Evolutionary conservation across 2,329 filamentous ascomycete genomes (phyloP).

Genomic region (Coniosporium tulheliwenetii): DNA sequence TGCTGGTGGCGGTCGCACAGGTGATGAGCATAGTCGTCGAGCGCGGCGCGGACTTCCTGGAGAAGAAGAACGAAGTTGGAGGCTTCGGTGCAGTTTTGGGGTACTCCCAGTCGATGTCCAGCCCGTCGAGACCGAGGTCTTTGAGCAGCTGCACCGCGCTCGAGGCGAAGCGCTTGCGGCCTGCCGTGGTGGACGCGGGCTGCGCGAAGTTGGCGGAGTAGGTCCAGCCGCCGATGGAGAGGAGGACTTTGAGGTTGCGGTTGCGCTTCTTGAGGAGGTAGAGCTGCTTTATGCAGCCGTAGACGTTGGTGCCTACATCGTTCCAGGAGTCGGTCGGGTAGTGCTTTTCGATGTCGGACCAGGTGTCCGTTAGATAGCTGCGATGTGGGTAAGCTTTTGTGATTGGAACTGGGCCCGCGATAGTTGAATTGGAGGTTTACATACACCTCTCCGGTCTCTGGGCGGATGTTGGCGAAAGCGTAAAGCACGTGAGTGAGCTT

Average conservation of each 20-base stretch:
- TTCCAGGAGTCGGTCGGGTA: constrained; percentile 53
- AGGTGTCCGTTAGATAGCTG: constrained; percentile 50
- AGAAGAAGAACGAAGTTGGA: constrained; percentile 23
- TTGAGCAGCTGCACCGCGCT: constrained; percentile 61
- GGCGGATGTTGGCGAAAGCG: constrained; percentile 72
- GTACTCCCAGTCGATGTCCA: constrained; percentile 34
- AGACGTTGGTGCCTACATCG: constrained; percentile 52
- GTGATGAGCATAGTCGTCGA: constrained; percentile 21
- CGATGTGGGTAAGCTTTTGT: not conserved
- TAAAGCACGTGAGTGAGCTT: constrained; percentile 84
- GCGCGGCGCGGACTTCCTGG: constrained; percentile 18
- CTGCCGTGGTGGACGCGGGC: constrained; percentile 46
- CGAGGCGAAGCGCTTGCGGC: constrained; percentile 50
- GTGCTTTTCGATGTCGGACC: constrained; percentile 53
- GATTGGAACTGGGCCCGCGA: not conserved
- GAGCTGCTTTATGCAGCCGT: constrained; percentile 65
- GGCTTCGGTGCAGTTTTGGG: constrained; percentile 25
- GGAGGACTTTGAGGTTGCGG: constrained; percentile 60
- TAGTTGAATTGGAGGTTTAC: constrained; percentile 11
- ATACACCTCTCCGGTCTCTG: constrained; percentile 67
- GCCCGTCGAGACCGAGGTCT: constrained; percentile 54
- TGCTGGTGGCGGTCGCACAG: constrained; percentile 5
- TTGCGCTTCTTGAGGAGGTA: constrained; percentile 62
- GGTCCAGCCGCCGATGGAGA: constrained; percentile 74
- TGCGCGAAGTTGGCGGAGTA: constrained; percentile 63